Conservation (phyloP, 495 filamentous ascomycete species). For the Penicilliopsis zonata region DNA sequence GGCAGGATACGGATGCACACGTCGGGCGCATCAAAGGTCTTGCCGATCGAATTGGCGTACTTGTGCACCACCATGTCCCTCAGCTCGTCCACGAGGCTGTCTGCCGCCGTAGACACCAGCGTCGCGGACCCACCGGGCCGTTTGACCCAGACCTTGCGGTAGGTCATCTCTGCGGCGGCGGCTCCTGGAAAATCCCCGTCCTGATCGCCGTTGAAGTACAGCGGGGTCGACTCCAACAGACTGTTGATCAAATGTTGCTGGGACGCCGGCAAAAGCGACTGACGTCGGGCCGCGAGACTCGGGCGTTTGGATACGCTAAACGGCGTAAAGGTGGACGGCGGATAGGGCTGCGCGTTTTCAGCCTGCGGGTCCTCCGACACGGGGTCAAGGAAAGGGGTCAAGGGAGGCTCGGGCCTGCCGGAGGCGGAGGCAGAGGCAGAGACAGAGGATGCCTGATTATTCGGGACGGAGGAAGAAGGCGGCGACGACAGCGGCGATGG, state of each 20-base stretch:
- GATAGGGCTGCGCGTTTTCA: slow-evolving; percentile 10
- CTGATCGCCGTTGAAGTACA: slow-evolving; percentile 12
- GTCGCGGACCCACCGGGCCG: slow-evolving; percentile 76
- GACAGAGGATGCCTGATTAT: slow-evolving; percentile 6
- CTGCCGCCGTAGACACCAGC: slow-evolving; percentile 69
- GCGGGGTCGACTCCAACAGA: slow-evolving; percentile 22
- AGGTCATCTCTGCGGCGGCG: slow-evolving; percentile 18
- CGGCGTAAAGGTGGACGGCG: slow-evolving; percentile 9
- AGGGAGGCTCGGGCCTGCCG: slow-evolving; percentile 20
- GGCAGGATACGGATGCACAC: slow-evolving; percentile 53
- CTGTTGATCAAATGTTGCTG: slow-evolving; percentile 33
- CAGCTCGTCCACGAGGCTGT: slow-evolving; percentile 90
- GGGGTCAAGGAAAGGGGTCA: slow-evolving; percentile 20
- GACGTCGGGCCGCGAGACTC: slow-evolving; percentile 30
- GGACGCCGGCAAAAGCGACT: slow-evolving; percentile 36
- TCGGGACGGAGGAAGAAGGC: slow-evolving; percentile 12
- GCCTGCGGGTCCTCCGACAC: slow-evolving; percentile 15
- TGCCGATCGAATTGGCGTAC: slow-evolving; percentile 85
- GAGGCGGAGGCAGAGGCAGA: slow-evolving; percentile 3
- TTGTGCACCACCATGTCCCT: slow-evolving; percentile 86
- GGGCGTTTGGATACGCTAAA: slow-evolving; percentile 22
- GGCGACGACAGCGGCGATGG: slow-evolving; percentile 3
- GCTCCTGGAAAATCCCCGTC: slow-evolving; percentile 9
- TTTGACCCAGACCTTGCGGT: slow-evolving; percentile 90
- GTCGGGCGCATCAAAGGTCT: slow-evolving; percentile 82